These are phyloP conservation scores for Ochromonadaceae sp. DNA, from an alignment of 352 stramenopile species.

Conservation along the genomic window DNA sequence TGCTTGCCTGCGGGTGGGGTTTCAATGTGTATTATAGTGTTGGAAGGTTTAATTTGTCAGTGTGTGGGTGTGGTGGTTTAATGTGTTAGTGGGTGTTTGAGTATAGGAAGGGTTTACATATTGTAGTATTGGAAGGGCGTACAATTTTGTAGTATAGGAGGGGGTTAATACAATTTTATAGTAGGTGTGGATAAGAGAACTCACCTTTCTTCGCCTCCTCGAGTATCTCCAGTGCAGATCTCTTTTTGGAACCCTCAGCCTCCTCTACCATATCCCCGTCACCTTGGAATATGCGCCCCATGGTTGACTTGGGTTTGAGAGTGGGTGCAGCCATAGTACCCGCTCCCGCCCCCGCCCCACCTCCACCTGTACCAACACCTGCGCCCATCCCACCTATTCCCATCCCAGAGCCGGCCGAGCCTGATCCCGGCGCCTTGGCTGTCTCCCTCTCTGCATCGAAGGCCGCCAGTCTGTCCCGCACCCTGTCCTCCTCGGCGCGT, in stretches of 20 bases:
- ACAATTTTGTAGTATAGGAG: slow-evolving; percentile 11
- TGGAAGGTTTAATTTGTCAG: slow-evolving; percentile 31
- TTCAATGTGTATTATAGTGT: slow-evolving; percentile 28
- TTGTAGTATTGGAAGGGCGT: background rate
- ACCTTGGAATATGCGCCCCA: too few species aligned
- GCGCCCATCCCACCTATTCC: slow-evolving; percentile 10
- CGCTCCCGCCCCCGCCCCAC: slow-evolving; percentile 18
- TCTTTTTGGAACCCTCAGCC: background rate
- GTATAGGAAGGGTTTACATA: slow-evolving; percentile 22
- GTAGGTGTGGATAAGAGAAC: slow-evolving; percentile 20
- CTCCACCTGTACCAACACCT: background rate
- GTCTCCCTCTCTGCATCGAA: slow-evolving; percentile 30
- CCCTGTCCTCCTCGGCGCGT: slow-evolving; percentile 26
- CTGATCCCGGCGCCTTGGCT: slow-evolving; percentile 37
- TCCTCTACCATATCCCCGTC: background rate
- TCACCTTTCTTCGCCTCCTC: slow-evolving; percentile 47
- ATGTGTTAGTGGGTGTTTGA: slow-evolving; percentile 49
- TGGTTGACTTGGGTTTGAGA: too few species aligned
- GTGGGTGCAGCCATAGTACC: too few species aligned
- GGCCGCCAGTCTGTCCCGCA: background rate
- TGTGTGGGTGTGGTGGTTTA: too few species aligned
- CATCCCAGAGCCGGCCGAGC: slow-evolving; percentile 24
- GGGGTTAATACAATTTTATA: slow-evolving; percentile 13
- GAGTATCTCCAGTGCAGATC: slow-evolving; percentile 60
- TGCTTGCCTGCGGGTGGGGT: too few species aligned